phyloP scores from a whole-genome alignment of 1,284 basidiomycete genomes.

The Laetiporus sulphureus region DNA sequence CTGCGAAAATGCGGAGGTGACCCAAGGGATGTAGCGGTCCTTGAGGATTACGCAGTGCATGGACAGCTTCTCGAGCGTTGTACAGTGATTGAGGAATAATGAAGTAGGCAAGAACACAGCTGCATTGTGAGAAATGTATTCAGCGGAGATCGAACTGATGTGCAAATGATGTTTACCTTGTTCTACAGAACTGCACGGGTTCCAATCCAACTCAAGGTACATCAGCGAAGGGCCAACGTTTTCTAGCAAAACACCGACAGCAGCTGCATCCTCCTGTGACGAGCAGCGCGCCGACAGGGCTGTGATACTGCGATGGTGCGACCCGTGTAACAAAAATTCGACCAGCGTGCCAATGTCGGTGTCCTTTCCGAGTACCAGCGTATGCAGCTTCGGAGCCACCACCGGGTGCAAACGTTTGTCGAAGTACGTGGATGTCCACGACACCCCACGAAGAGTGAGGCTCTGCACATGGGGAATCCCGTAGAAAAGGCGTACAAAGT shows the following conservation, averaged over 20 bases:
- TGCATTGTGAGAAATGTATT: not conserved
- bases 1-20: slow-evolving; percentile 16
- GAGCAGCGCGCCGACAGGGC: slow-evolving; percentile 16
- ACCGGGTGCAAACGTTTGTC: slow-evolving; percentile 2
- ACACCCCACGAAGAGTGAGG: slow-evolving; percentile 19
- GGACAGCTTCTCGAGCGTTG: slow-evolving; percentile 15
- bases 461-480: slow-evolving; percentile 19
- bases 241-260: slow-evolving; percentile 18
- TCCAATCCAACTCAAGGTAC: slow-evolving; percentile 23
- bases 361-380: slow-evolving; percentile 17
- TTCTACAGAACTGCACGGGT: slow-evolving; percentile 11
- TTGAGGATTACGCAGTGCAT: slow-evolving; percentile 21
- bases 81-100: slow-evolving; percentile 16
- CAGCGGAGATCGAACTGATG: slow-evolving; percentile 2
- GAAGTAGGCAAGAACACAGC: slow-evolving; percentile 16
- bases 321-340: slow-evolving; percentile 19
- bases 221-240: slow-evolving; percentile 15
- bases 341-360: slow-evolving; percentile 15
- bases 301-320: slow-evolving; percentile 13
- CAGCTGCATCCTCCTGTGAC: slow-evolving; percentile 18
- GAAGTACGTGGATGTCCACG: slow-evolving; percentile 11
- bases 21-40: slow-evolving; percentile 20
- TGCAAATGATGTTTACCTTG: slow-evolving; percentile 10
- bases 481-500: slow-evolving; percentile 20
- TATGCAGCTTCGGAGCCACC: slow-evolving; percentile 8